These are phyloP conservation scores for Falciphora oryzae DNA, from an alignment of 2,329 filamentous ascomycete genomes.

Conservation along the genomic window DNA sequence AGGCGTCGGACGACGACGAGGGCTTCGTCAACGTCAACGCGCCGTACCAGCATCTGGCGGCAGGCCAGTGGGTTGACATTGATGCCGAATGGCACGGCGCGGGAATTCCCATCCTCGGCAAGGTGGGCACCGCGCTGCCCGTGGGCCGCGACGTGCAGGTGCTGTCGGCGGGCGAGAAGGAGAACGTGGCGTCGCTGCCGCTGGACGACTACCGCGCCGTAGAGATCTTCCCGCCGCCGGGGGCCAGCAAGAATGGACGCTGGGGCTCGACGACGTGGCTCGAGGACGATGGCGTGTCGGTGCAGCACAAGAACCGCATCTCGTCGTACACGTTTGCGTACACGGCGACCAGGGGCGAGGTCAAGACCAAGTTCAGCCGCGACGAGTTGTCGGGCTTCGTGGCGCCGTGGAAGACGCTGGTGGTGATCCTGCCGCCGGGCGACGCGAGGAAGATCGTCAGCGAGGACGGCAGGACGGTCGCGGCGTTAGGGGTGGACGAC, in stretches of 20 bases:
- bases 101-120: constrained; percentile 25
- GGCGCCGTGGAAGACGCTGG: constrained; percentile 28
- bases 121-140: constrained; percentile 27
- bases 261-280: constrained; percentile 22
- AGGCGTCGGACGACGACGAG: constrained; percentile 29
- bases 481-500: constrained; percentile 2
- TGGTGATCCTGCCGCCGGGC: constrained; percentile 26
- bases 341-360: constrained; percentile 12
- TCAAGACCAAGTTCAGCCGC: constrained; percentile 23
- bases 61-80: constrained; percentile 26
- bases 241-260: constrained; percentile 3
- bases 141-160: constrained; percentile 25
- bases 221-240: constrained; percentile 27
- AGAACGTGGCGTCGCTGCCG: constrained; percentile 25
- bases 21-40: constrained; percentile 55
- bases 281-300: constrained; percentile 33
- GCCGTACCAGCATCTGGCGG: constrained; percentile 43
- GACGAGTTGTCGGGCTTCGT: constrained; percentile 28
- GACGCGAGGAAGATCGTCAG: constrained; percentile 22
- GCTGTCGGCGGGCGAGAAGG: constrained; percentile 18
- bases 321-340: constrained; percentile 28
- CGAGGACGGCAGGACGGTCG: not conserved
- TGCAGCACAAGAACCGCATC: constrained; percentile 24
- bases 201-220: constrained; percentile 28
- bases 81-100: constrained; percentile 24